Base-by-base conservation (phyloP, 2,329 filamentous ascomycete genomes). In the Pleochaeta shiraiana region DNA sequence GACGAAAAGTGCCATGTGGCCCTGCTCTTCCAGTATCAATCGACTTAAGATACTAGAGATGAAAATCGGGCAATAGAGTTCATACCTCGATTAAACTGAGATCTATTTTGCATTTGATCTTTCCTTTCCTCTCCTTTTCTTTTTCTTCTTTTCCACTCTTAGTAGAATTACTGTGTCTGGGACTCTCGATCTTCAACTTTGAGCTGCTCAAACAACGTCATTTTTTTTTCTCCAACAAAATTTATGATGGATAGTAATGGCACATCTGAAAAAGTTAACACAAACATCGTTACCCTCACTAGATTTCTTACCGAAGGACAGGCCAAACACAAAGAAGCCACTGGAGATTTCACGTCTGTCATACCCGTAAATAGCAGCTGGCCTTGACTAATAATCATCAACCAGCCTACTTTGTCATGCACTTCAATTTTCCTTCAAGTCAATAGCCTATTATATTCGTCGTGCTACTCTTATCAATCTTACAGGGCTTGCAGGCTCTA, bases 401-500 rank as follows among this genome's bases (percentile, higher is more conserved):
- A 9, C 63, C 72, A 96, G 91, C 72, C 83, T 98, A 64, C 84
- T 98, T 66, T 96, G 90, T 81, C 93, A 98, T 75, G 91, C 93
- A 66, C 87, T 98, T 66, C 93, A 97, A 77, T 98, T 97, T 80
- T 92, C 93, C 69, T 98, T 98, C 86, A 98, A 98, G 81, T 95
- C 90, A 69, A 98, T 98, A 76, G 90, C 93, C 71, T 95, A 97
- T 81, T 98, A 96, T 80, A 98, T 98, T 76, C 91, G 92, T 72
- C 87, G 93, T 75, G 90, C 92, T 39, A 92, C 90, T 28, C 80
- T 98, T 68, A 92, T 97, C 78, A 95, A 95, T 79, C 83, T 98
- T 67, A 95, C 90, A 63, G 93, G 93, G 67, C 84, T 98, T 61
- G 93, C 93, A 67, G 93, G 93, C 66, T 93, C 92, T 66, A 89